Percentiles rank a stretch among this genome's conserved stretches.
These are phyloP conservation scores for Jamesozyma hellenica DNA, from an alignment of 805 yeast species.

Conservation along the genomic window DNA sequence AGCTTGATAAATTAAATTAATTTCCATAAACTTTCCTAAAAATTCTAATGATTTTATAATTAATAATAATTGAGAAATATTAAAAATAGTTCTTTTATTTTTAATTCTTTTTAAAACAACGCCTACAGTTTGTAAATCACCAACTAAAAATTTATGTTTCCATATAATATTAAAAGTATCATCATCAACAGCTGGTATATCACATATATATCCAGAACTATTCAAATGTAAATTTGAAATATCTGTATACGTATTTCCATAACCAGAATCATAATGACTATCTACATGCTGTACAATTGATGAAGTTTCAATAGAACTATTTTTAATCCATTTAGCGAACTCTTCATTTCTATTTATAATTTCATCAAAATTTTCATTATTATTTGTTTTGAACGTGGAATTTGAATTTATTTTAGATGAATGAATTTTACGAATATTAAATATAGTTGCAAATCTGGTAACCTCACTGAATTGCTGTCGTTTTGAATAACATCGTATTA, in stretches of 20 bases:
- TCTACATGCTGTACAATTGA: background rate
- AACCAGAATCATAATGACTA: no score
- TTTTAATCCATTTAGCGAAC: slow-evolving; percentile 6
- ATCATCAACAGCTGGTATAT: slow-evolving; percentile 6
- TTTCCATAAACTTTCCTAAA: slow-evolving; percentile 11
- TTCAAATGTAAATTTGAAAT: background rate
- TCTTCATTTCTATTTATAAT: slow-evolving; percentile 3
- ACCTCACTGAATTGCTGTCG: slow-evolving; percentile 1
- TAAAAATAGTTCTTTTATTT: slow-evolving; percentile 9
- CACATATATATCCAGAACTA: slow-evolving; percentile 4
- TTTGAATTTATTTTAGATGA: background rate
- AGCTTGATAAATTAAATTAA: slow-evolving; percentile 14
- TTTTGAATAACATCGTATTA: background rate
- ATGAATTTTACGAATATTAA: background rate
- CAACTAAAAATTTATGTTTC: slow-evolving; percentile 13
- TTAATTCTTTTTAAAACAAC: slow-evolving; percentile 6
- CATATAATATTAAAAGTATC: slow-evolving; percentile 10
- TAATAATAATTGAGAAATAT: slow-evolving; percentile 10
- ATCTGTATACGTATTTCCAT: background rate
- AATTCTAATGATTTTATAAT: slow-evolving; percentile 10
- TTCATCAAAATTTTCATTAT: no score
- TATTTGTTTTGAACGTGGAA: no score
- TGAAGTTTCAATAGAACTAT: slow-evolving; percentile 6
- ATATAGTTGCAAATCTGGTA: background rate
- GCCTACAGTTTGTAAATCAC: slow-evolving; percentile 6